Percentiles rank a stretch among this genome's conserved stretches.
phyloP scores from a whole-genome alignment of 1,284 basidiomycete genomes.

The Pseudozyma pruni region DNA sequence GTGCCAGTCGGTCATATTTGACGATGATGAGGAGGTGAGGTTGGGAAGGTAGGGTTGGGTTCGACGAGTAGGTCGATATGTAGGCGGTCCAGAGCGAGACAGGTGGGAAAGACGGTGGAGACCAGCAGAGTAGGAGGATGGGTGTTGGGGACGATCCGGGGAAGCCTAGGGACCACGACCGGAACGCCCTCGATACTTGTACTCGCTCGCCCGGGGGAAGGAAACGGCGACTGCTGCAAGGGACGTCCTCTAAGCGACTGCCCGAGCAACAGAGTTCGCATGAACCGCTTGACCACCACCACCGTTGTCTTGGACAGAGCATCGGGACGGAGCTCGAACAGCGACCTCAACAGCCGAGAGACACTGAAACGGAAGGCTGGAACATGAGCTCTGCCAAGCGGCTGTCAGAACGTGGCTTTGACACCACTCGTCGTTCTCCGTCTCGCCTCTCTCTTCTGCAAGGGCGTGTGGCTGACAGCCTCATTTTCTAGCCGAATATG shows the following conservation, averaged over 20 bases:
- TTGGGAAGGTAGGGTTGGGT: background rate
- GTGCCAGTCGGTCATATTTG: constrained; percentile 27
- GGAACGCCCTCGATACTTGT: no score
- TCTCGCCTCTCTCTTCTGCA: no score
- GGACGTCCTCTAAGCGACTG: constrained; percentile 9
- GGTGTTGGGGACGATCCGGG: background rate
- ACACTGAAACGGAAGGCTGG: background rate
- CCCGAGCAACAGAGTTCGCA: constrained; percentile 1
- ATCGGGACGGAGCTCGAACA: background rate
- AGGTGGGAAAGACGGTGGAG: no score
- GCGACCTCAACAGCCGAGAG: no score
- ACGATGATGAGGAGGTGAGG: constrained; percentile 2
- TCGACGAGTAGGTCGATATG: background rate
- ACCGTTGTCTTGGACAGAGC: no score
- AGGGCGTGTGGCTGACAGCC: background rate
- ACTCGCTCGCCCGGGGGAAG: background rate
- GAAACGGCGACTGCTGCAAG: constrained; percentile 13
- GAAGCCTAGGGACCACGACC: background rate
- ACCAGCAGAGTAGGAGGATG: no score
- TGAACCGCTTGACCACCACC: background rate
- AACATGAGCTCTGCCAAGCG: background rate
- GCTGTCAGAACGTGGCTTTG: constrained; percentile 6
- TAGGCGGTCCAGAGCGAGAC: no score
- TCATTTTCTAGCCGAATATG: background rate
- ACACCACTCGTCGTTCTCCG: no score